Evolutionary conservation across 768 basidiomycete genomes (phyloP).

Genomic region (Hericium erinaceus): DNA sequence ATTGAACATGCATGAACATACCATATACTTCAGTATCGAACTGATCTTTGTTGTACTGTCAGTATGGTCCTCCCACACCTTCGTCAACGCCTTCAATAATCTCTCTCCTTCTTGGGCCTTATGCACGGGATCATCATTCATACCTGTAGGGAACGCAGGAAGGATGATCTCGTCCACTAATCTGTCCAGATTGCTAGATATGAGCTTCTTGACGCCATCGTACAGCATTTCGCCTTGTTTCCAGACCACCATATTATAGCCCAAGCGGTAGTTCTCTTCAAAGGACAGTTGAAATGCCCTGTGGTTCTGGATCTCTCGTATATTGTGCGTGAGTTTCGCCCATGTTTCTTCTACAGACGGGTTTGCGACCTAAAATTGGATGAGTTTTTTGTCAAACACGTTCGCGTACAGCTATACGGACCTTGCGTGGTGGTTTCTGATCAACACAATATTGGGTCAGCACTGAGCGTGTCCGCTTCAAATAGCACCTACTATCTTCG

Average conservation of each 20-base stretch:
- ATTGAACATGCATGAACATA: conserved; percentile 23
- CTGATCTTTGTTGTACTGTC: conserved; percentile 82
- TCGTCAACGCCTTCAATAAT: conserved; percentile 71
- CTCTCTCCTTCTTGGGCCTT: conserved; percentile 77
- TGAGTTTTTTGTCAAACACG: background rate
- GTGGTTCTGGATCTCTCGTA: conserved; percentile 90
- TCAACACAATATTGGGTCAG: background rate
- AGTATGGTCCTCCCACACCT: conserved; percentile 91
- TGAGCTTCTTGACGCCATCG: conserved; percentile 69
- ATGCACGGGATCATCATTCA: conserved; percentile 57
- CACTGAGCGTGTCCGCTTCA: conserved; percentile 9
- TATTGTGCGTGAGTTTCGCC: conserved; percentile 71
- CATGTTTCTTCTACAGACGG: conserved; percentile 81
- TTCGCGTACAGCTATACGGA: conserved; percentile 16
- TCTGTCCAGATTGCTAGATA: conserved; percentile 73
- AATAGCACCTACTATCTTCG: conserved; percentile 31
- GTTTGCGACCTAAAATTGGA: conserved; percentile 49
- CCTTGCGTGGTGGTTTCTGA: conserved; percentile 41
- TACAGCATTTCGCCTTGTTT: conserved; percentile 83
- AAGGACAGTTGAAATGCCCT: conserved; percentile 84
- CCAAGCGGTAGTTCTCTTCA: conserved; percentile 90
- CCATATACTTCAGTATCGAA: conserved; percentile 95
- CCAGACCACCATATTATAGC: conserved; percentile 88
- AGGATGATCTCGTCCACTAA: conserved; percentile 70
- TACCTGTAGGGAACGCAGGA: conserved; percentile 75